These are phyloP conservation scores for Rhododendron mucronatum DNA, from an alignment of 148 eudicot genomes.

Conservation along the genomic window DNA sequence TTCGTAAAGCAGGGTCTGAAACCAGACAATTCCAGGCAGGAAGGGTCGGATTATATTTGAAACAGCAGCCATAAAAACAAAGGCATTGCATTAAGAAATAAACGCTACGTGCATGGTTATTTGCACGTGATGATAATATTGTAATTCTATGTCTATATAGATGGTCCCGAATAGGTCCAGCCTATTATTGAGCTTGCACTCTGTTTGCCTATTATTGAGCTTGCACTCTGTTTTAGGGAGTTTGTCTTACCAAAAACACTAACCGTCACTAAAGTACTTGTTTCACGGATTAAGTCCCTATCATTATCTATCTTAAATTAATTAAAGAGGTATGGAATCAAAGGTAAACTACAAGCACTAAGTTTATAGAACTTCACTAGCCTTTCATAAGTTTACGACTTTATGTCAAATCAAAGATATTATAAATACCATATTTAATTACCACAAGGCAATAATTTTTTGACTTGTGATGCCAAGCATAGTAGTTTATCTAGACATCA, in stretches of 20 bases:
- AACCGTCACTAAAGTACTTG: background rate
- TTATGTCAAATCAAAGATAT: background rate
- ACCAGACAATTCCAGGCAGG: background rate
- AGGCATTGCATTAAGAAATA: background rate
- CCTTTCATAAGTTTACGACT: background rate
- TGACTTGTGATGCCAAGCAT: background rate
- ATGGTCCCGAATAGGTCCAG: background rate
- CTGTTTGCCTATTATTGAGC: background rate
- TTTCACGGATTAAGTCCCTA: background rate
- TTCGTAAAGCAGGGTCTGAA: background rate
- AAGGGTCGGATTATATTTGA: background rate
- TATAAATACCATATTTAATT: background rate
- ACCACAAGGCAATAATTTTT: background rate
- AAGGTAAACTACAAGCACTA: background rate
- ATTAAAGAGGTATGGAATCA: no score
- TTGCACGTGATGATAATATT: background rate
- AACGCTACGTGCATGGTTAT: background rate
- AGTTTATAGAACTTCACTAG: background rate
- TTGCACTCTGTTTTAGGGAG: background rate
- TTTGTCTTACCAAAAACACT: background rate
- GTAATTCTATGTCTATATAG: background rate
- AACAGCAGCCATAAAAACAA: background rate
- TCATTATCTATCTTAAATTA: background rate
- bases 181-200: conserved; percentile 1
- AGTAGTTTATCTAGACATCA: background rate